Base-by-base conservation (phyloP, 2,329 filamentous ascomycete genomes). In the Alternaria dauci region DNA sequence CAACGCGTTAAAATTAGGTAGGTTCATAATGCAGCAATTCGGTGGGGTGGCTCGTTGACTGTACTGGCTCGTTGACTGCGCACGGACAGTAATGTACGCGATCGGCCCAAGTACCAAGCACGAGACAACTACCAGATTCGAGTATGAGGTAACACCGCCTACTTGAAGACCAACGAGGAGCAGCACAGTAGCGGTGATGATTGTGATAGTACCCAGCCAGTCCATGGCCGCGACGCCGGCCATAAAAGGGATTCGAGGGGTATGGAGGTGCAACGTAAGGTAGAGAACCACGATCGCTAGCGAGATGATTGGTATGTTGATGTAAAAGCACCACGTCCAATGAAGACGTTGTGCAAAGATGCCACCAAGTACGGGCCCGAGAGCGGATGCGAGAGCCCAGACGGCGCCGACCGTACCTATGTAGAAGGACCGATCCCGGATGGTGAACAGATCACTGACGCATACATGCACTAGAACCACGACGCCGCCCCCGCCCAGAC, bases 351-450 rank as follows among this genome's bases (percentile, higher is more conserved):
- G 65, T 0, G 81, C 80, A 57, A 87, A 85, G 2, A 80, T 75
- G 14, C 85, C 85, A 8, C 85, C 85, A 0, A 87, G 73, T 0
- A 87, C 72, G 0, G 85, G 86, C 0, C 85, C 85, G 4, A 83
- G 69, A 1, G 81, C 82, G 2, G 82, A 83, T 11, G 84, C 85
- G n/a, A 86, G 68, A 0, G 84, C 85, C 84, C 85, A 88, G 47
- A 86, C 81, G 4, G 81, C 80, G 52, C 83, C 84, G 5, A 84
- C 78, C 3, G 85, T 72, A 0, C 84, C 85, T 18, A 87, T 73
- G 62, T 84, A 87, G 14, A 87, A 75, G 38, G 79, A 81, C 28
- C 83, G 80, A 53, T 76, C 67, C 14, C 76, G 70, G 23, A 78
- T 72, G n/a, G 54, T 59, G 55, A 87, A 88, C 42, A 88, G 64